Conservation (phyloP, 176 grass and related monocot genomes). For the Triticum urartu region DNA sequence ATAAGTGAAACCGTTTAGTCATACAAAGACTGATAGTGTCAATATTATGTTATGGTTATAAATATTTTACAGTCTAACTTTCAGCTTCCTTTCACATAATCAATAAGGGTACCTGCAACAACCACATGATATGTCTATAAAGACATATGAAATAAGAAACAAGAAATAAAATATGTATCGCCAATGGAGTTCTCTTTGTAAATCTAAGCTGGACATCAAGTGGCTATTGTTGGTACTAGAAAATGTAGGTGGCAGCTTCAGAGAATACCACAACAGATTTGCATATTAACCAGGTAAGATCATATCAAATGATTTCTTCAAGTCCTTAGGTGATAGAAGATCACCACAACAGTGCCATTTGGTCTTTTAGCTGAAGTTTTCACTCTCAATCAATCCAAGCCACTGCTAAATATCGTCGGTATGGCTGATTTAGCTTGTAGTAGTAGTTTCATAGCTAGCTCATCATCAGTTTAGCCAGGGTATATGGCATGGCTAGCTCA, state of each 20-base stretch:
- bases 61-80: background rate
- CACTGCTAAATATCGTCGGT: too few relatives aligned
- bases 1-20: background rate
- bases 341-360: too few relatives aligned
- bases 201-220: background rate
- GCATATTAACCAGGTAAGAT: conserved; percentile 70
- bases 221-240: background rate
- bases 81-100: too few relatives aligned
- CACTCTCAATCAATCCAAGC: too few relatives aligned
- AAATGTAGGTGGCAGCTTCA: background rate
- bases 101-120: background rate
- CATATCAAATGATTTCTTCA: conserved; percentile 90
- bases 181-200: background rate
- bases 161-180: background rate
- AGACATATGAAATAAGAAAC: background rate
- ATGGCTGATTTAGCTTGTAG: too few relatives aligned
- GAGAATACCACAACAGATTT: conserved; percentile 8
- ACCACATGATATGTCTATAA: background rate
- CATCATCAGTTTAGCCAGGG: background rate
- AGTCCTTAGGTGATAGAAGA: conserved; percentile 6
- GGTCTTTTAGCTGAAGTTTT: too few relatives aligned
- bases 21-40: background rate
- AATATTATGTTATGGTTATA: background rate
- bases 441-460: background rate
- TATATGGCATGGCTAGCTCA: background rate